Evolutionary conservation across 345 rosid genomes (phyloP).

Genomic region (Lumnitzera littorea): DNA sequence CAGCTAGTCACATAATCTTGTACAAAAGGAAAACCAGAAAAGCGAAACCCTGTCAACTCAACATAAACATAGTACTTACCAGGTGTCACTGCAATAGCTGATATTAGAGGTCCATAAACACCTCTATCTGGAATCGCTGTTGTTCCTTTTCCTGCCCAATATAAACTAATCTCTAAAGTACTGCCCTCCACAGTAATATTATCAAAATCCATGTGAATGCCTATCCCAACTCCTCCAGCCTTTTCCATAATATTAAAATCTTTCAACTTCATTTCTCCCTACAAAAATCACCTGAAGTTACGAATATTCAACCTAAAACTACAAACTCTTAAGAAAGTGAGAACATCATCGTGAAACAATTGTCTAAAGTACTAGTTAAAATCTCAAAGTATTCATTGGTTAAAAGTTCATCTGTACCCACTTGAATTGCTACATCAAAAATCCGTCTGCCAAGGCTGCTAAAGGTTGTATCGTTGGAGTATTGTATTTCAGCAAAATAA

Average conservation of each 20-base stretch:
- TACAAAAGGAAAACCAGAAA: too few species aligned
- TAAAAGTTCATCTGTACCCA: conserved; percentile 18
- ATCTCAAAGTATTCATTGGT: neutral
- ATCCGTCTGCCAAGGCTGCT: conserved; percentile 60
- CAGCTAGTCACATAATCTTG: too few species aligned
- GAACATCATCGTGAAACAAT: neutral
- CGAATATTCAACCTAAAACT: neutral
- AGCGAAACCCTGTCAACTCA: neutral
- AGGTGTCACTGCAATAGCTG: conserved; percentile 66
- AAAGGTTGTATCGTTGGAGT: conserved; percentile 34
- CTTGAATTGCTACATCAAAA: conserved; percentile 80
- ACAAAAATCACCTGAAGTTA: neutral
- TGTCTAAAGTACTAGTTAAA: neutral
- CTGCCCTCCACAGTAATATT: conserved; percentile 38
- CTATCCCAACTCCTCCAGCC: conserved; percentile 71
- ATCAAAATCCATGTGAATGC: conserved; percentile 18
- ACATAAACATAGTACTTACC: conserved; percentile 34
- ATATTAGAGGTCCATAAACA: conserved; percentile 83
- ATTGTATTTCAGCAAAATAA: conserved; percentile 90
- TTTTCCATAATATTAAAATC: conserved; percentile 57
- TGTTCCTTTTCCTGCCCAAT: conserved; percentile 86
- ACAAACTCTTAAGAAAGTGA: too few species aligned
- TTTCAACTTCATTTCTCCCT: conserved; percentile 50
- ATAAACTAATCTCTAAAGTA: conserved; percentile 69
- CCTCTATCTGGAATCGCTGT: conserved; percentile 54